Percentiles rank a stretch among this genome's conserved stretches.
phyloP scores from a whole-genome alignment of 2,329 filamentous ascomycete species.

The Macrophomina pseudophaseolina region DNA sequence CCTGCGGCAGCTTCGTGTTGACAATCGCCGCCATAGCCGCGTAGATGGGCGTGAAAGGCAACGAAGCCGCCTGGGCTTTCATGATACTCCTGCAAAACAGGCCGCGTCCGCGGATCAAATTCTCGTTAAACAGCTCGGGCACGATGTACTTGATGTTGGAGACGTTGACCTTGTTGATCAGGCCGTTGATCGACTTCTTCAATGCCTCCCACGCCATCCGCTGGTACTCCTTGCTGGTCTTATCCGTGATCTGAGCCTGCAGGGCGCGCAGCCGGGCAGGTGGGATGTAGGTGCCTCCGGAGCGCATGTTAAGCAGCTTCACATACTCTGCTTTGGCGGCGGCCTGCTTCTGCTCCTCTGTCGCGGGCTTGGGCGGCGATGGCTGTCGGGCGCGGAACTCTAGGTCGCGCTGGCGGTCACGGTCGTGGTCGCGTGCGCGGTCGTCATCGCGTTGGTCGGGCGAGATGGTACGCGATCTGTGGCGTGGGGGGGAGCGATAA shows the following conservation, averaged over 20 bases:
- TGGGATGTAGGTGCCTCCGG: slow-evolving; percentile 94
- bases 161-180: slow-evolving; percentile 99
- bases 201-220: slow-evolving; percentile 98
- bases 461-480: slow-evolving; percentile 23
- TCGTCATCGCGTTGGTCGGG: slow-evolving; percentile 49
- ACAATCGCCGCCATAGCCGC: slow-evolving; percentile 95
- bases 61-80: slow-evolving; percentile 95
- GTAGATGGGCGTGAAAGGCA: slow-evolving; percentile 96
- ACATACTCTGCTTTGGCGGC: slow-evolving; percentile 92
- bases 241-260: slow-evolving; percentile 96
- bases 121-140: slow-evolving; percentile 93
- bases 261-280: slow-evolving; percentile 87
- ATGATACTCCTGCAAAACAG: slow-evolving; percentile 96
- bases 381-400: slow-evolving; percentile 48
- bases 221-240: slow-evolving; percentile 95
- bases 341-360: slow-evolving; percentile 84
- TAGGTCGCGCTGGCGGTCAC: slow-evolving; percentile 59
- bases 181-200: slow-evolving; percentile 97
- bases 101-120: slow-evolving; percentile 86
- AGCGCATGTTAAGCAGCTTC: slow-evolving; percentile 88
- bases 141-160: slow-evolving; percentile 98
- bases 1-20: slow-evolving; percentile 94
- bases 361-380: slow-evolving; percentile 59
- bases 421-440: slow-evolving; percentile 47
- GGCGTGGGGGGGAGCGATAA: slow-evolving; percentile 52